These are phyloP conservation scores for Tulasnella sp. DNA, from an alignment of 768 basidiomycete genomes.

Conservation along the genomic window DNA sequence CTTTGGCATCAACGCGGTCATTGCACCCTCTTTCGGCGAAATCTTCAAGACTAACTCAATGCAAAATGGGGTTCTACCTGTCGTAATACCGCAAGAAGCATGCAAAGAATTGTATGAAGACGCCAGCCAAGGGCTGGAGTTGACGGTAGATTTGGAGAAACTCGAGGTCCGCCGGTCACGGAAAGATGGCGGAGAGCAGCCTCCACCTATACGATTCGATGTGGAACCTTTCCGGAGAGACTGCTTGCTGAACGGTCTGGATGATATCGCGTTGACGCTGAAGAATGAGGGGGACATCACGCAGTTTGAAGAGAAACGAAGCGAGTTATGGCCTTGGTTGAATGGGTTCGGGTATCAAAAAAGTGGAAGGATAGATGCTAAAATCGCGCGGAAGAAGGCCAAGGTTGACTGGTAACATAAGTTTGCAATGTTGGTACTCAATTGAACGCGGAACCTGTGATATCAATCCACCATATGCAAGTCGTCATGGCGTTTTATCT, in stretches of 20 bases:
- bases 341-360: slow-evolving; percentile 84
- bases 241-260: slow-evolving; percentile 89
- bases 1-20: slow-evolving; percentile 81
- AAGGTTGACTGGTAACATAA: slow-evolving; percentile 29
- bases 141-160: slow-evolving; percentile 79
- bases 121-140: slow-evolving; percentile 59
- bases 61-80: slow-evolving; percentile 89
- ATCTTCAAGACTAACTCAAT: slow-evolving; percentile 84
- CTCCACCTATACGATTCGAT: slow-evolving; percentile 56
- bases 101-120: slow-evolving; percentile 67
- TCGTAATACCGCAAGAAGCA: slow-evolving; percentile 56
- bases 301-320: slow-evolving; percentile 68
- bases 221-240: slow-evolving; percentile 87
- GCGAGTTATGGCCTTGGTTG: slow-evolving; percentile 84
- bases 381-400: slow-evolving; percentile 20
- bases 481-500: no score
- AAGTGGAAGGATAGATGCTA: slow-evolving; percentile 34
- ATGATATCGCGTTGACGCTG: slow-evolving; percentile 93
- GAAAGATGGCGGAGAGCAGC: slow-evolving; percentile 43
- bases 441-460: no score
- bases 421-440: no score
- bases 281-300: slow-evolving; percentile 64
- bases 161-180: slow-evolving; percentile 48
- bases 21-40: slow-evolving; percentile 83
- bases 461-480: no score